A percentile compares a stretch with the other conserved stretches of the same genome.
These are phyloP conservation scores for Pisolithus tinctorius DNA, from an alignment of 768 basidiomycete species.

Conservation along the genomic window DNA sequence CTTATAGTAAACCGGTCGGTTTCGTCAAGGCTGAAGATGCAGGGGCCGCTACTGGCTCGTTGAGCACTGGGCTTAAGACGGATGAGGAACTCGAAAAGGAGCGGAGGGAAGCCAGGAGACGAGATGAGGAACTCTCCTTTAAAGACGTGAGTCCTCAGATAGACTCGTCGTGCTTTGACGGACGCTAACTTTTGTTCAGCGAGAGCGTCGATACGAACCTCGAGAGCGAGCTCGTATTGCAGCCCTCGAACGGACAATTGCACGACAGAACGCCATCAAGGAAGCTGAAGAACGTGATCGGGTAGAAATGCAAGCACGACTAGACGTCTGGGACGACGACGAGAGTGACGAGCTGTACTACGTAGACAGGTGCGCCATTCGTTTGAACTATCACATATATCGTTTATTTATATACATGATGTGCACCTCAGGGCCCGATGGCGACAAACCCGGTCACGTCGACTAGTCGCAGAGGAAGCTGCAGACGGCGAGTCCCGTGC, in stretches of 20 bases:
- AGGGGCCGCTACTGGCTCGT: conserved; percentile 29
- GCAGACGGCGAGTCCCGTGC: conserved; percentile 79
- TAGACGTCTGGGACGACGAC: conserved; percentile 91
- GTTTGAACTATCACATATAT: background rate
- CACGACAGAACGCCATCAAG: conserved; percentile 60
- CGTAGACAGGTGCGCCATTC: conserved; percentile 63
- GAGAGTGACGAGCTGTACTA: conserved; percentile 92
- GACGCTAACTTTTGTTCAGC: conserved; percentile 36
- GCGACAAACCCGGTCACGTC: conserved; percentile 68
- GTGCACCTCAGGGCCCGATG: conserved; percentile 58
- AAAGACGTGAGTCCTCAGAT: conserved; percentile 59
- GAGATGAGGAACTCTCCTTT: conserved; percentile 81
- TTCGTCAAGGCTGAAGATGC: conserved; percentile 72
- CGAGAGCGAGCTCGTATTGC: conserved; percentile 80
- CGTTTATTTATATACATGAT: background rate
- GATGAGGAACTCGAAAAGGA: conserved; percentile 88
- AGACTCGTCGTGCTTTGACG: background rate
- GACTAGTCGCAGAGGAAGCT: conserved; percentile 70
- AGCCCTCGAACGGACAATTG: conserved; percentile 67
- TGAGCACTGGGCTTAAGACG: conserved; percentile 47
- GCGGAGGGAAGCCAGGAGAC: conserved; percentile 62
- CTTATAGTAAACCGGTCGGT: conserved; percentile 71
- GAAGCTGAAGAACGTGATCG: conserved; percentile 79
- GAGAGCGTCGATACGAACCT: conserved; percentile 90
- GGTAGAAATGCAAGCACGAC: conserved; percentile 68